Evolutionary conservation across 2,329 filamentous ascomycete genomes (phyloP), one percentile per base, ranked within the genome.

Genomic region (Geosmithia putterillii): DNA sequence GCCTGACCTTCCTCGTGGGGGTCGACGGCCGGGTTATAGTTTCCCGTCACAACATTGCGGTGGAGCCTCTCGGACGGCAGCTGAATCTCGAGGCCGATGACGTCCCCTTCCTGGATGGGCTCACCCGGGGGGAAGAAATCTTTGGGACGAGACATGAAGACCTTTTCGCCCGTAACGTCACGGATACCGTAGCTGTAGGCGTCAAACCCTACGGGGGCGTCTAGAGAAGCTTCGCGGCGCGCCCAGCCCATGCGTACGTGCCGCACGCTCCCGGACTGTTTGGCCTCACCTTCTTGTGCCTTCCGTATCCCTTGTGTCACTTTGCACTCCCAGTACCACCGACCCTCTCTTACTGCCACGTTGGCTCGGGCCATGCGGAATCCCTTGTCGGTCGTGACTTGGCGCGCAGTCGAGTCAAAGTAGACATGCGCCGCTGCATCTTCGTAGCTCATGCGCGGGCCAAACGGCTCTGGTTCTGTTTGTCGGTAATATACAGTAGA

Each of bases 321-420:
- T 55, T 85, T 89, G 61, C 90, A 88, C 63, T 98, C 92, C 71
- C 88, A 98, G 61, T 94, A 98, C 70, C 86, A 87, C 25, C 85
- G 77, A 1, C 92, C 92, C 61, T 96, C 86, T 39, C 92, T 74
- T 4, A 89, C 85, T 20, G 85, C 87, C 1, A 96, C 83, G 54
- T 98, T 98, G 12, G 86, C 88, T 35, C 90, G 79, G 2, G 85
- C 83, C 71, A 90, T 92, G 46, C 94, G 77, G 72, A 92, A 95
- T 8, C 92, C 89, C 61, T 94, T 94, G 51, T 90, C 81, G 14
- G 92, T 94, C 1, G 86, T 94, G 43, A 95, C 78, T 41, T 87
- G 79, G 18, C 74, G 76, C 7, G 82, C 88, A 34, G 77, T 73
- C 48, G 77, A 76, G 55, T 88, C 83, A 56, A 95, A 87, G 56